Conservation (phyloP, 83 land plant species). For the Thuja plicata region DNA sequence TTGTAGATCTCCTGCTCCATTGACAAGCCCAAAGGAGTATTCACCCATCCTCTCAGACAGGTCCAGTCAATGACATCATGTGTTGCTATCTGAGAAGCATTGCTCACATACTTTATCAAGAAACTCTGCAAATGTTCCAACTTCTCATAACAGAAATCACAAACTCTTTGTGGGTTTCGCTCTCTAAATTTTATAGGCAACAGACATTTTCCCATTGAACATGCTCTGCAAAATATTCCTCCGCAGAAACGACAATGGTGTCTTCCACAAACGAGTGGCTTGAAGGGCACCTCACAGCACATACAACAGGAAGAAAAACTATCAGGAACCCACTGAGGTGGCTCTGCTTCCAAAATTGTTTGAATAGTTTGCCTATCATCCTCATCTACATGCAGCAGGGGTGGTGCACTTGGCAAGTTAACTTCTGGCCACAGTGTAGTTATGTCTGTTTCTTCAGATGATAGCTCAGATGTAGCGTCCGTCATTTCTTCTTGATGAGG, state of each 20-base stretch:
- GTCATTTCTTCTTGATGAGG: slow-evolving; percentile 6
- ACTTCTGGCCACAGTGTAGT: slow-evolving; percentile 44
- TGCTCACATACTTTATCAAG: slow-evolving; percentile 74
- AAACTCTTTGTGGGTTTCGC: slow-evolving; percentile 84
- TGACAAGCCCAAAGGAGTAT: slow-evolving; percentile 82
- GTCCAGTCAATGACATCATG: slow-evolving; percentile 94
- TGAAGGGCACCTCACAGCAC: slow-evolving; percentile 78
- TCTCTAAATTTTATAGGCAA: slow-evolving; percentile 84
- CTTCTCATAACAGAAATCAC: slow-evolving; percentile 87
- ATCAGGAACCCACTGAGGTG: slow-evolving; percentile 93
- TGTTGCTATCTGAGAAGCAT: slow-evolving; percentile 80
- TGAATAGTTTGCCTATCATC: slow-evolving; percentile 39
- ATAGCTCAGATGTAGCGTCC: slow-evolving; percentile 26
- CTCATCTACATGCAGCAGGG: slow-evolving; percentile 46
- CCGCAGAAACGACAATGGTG: slow-evolving; percentile 98
- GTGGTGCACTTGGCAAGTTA: slow-evolving; percentile 85
- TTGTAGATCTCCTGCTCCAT: slow-evolving; percentile 97
- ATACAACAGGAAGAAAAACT: slow-evolving; percentile 71
- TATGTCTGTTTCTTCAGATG: slow-evolving; percentile 61
- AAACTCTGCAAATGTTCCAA: slow-evolving; percentile 82
- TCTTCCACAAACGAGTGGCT: slow-evolving; percentile 75
- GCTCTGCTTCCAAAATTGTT: slow-evolving; percentile 81
- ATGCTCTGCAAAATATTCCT: slow-evolving; percentile 78
- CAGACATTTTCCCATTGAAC: slow-evolving; percentile 84
- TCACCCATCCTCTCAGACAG: slow-evolving; percentile 82